Base-by-base conservation (phyloP, 176 grass and related monocot genomes). In the Lolium perenne region DNA sequence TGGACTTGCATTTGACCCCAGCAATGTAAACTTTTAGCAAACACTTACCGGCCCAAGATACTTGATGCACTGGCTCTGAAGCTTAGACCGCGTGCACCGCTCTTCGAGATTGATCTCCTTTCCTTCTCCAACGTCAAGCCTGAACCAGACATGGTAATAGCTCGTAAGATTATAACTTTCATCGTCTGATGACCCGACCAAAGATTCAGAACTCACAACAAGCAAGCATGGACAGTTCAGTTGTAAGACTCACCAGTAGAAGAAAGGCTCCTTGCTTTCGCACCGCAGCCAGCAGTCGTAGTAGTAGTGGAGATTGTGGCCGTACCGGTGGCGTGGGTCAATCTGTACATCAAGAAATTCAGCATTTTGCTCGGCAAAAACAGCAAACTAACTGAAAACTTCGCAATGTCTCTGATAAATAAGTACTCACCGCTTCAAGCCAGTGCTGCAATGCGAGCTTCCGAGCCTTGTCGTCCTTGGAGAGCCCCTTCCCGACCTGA, bases 241-340 rank as follows among this genome's bases (percentile, higher is more conserved):
- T 54, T 25, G 38, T 54, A 73, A 46, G 26, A 76, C 77, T 58
- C 50, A 98, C 97, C 97, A 99, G 86, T 99, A 99, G 80, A 99
- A 99, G 87, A 99, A 99, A 1, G 97, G 94, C 40, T 99, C 92
- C 81, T 91, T 99, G 94, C 97, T 96, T 49, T 99, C 88, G 18
- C 88, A 94, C 26, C 49, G 72, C 67, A 96, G 85, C 97, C 97
- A 99, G 82, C 85, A 90, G 64, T 96, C 94, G 48, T 99, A 99
- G 82, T 99, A 99, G 70, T 88, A 96, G 69, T 91, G 94, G 15
- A 99, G 94, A 64, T 96, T 99, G 80, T 99, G 97, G 15, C 97
- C 97, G 15, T 99, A 99, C 4, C 97, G 92, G 83, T 99, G 97
- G 3, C 94, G 87, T 22, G 97, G 97, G 89, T 99, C 97, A 69